Evolutionary conservation across 2,329 filamentous ascomycete genomes (phyloP).

Genomic region (Alternaria arborescens): DNA sequence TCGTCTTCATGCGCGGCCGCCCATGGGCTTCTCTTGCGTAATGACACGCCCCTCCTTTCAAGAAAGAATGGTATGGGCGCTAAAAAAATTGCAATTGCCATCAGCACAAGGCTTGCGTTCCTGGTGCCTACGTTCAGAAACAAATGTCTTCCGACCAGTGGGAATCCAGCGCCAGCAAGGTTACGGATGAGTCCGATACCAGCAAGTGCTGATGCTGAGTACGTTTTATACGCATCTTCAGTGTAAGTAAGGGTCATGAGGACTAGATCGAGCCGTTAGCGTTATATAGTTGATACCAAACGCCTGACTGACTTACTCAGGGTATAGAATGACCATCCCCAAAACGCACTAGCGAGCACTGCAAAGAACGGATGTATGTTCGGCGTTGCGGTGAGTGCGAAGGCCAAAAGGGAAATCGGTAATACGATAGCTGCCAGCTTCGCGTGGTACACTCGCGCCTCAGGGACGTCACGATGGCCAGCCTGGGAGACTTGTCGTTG

Average conservation of each 20-base stretch:
- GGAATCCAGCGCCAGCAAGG: slow-evolving; percentile 48
- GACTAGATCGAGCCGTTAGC: slow-evolving; percentile 29
- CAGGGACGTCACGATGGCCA: slow-evolving; percentile 50
- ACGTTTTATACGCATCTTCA: slow-evolving; percentile 59
- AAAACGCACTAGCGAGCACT: slow-evolving; percentile 59
- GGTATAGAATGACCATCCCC: slow-evolving; percentile 62
- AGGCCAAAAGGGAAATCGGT: slow-evolving; percentile 45
- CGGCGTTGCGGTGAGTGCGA: slow-evolving; percentile 48
- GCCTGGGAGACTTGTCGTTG: slow-evolving; percentile 45
- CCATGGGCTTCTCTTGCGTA: slow-evolving; percentile 52
- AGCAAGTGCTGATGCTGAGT: slow-evolving; percentile 54
- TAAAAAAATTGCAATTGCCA: slow-evolving; percentile 38
- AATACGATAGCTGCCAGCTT: slow-evolving; percentile 53
- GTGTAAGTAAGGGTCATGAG: slow-evolving; percentile 61
- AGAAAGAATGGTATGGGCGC: slow-evolving; percentile 48
- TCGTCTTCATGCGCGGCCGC: slow-evolving; percentile 50
- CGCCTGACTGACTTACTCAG: slow-evolving; percentile 43
- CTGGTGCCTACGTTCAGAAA: slow-evolving; percentile 43
- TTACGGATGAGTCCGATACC: slow-evolving; percentile 53
- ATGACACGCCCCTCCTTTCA: slow-evolving; percentile 42
- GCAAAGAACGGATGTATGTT: slow-evolving; percentile 53
- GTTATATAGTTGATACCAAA: neutral
- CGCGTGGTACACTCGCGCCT: slow-evolving; percentile 54
- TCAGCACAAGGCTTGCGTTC: slow-evolving; percentile 43
- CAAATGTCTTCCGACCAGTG: slow-evolving; percentile 41